Base-by-base conservation (phyloP, 371 early-diverging fungal genomes). In the Rhizopus stolonifer region DNA sequence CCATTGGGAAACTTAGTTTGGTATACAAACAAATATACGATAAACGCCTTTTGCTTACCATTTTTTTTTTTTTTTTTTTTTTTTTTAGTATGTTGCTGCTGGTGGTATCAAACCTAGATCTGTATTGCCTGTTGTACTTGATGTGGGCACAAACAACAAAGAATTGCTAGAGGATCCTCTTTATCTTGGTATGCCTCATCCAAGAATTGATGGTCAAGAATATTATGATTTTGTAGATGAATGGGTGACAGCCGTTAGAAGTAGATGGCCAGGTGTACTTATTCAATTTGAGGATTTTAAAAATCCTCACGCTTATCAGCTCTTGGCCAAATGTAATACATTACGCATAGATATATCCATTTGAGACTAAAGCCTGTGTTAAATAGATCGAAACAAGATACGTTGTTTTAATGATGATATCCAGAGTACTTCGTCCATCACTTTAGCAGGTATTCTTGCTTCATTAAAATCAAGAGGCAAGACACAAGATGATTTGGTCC, bases 381-480 rank as follows among this genome's bases (percentile, higher is more conserved):
- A n/a, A n/a, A 10, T 49, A 74, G 75, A 86, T 52, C 76, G 71
- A 29, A 65, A 86, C 43, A 67, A 73, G 34, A 54, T 81, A 45
- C 79, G 80, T 26, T 81, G 81, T 26, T 84, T 84, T 53, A 86
- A 86, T 52, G 86, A 86, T 51, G 86, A 86, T 46, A 86, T 86
- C 14, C 86, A 85, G 45, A 73, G 73, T 1, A 84, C 84, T 2
- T 81, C 82, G 3, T 78, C 83, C n/a, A 79, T 84, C 22, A 77
- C 81, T 23, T 42, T 84, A 49, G 85, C 85, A n/a, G 80, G 82
- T 64, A 73, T 84, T 24, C 64, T 84, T n/a, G 79, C 81, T 18
- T 67, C 84, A 1, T 49, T 86, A 17, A 83, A 82, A 56, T 74
- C 79, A 3, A 71, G 82, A 52, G 64, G 80, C 1, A 24, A 43